phyloP scores from a whole-genome alignment of 108 stramenopile species.

The Seminavis robusta region DNA sequence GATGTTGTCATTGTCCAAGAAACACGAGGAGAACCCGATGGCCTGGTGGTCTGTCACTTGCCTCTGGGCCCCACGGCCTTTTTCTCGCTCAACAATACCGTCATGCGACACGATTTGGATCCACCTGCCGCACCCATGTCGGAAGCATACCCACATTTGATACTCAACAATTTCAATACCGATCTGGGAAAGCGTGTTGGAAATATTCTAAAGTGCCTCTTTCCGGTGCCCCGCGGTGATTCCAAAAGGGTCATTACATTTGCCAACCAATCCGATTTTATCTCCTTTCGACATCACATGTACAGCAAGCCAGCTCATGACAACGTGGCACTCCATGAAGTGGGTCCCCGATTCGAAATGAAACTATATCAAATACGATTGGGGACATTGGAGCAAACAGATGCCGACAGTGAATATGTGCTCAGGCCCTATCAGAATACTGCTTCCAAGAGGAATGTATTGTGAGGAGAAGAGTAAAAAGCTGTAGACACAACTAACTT shows the following conservation, averaged over 20 bases:
- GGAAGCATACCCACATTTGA: slow-evolving; percentile 93
- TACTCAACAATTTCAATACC: slow-evolving; percentile 85
- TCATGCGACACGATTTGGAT: slow-evolving; percentile 95
- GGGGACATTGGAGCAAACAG: slow-evolving; percentile 93
- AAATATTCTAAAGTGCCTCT: slow-evolving; percentile 92
- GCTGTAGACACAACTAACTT: too few species aligned
- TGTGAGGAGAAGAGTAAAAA: too few species aligned
- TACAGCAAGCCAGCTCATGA: slow-evolving; percentile 82
- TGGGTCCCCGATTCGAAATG: slow-evolving; percentile 99
- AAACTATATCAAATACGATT: slow-evolving; percentile 92
- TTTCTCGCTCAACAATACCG: slow-evolving; percentile 88
- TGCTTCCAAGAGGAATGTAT: slow-evolving; percentile 79
- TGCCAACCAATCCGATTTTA: slow-evolving; percentile 92
- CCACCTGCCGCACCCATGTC: slow-evolving; percentile 93
- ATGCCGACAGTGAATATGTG: slow-evolving; percentile 98
- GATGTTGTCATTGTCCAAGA: slow-evolving; percentile 97
- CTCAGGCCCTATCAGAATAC: slow-evolving; percentile 97
- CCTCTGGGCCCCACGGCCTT: slow-evolving; percentile 98
- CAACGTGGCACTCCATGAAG: slow-evolving; percentile 89
- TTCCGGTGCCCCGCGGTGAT: slow-evolving; percentile 92
- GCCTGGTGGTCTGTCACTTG: slow-evolving; percentile 95
- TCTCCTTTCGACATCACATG: slow-evolving; percentile 98
- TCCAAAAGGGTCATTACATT: slow-evolving; percentile 93
- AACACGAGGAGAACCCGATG: slow-evolving; percentile 99
- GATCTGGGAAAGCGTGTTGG: slow-evolving; percentile 87